Evolutionary conservation across 2,329 filamentous ascomycete genomes (phyloP).

Genomic region (Emmonsia crescens): DNA sequence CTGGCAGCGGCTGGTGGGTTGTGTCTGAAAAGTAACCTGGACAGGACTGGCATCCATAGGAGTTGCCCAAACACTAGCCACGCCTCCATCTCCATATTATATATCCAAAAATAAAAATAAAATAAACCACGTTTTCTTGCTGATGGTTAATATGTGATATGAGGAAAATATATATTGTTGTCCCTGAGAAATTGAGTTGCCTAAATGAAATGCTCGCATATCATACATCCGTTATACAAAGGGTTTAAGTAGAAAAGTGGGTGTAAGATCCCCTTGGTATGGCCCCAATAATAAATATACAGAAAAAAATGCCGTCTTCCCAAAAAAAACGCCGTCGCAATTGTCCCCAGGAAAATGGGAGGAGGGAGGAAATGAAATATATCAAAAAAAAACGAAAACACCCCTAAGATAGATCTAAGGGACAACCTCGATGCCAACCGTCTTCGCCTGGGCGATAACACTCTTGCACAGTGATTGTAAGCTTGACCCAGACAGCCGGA

Average conservation of each 20-base stretch:
- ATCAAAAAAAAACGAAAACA: background rate
- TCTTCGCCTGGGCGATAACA: conserved; percentile 64
- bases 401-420: too few species aligned
- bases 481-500: conserved; percentile 59
- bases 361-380: background rate
- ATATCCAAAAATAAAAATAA: too few species aligned
- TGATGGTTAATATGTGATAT: background rate
- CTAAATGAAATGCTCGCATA: too few species aligned
- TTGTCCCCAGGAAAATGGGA: background rate
- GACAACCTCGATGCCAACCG: conserved; percentile 61
- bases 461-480: conserved; percentile 62
- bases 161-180: background rate
- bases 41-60: too few species aligned
- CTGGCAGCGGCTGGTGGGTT: too few species aligned
- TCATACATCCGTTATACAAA: too few species aligned
- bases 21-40: too few species aligned
- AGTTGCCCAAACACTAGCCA: too few species aligned
- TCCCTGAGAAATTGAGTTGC: background rate
- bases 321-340: background rate
- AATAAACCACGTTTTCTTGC: background rate
- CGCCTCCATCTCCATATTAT: too few species aligned
- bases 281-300: conserved; percentile 1
- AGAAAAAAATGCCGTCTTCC: background rate
- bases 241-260: background rate
- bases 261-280: background rate